Evolutionary conservation across 768 basidiomycete genomes (phyloP).

Genomic region (Cystofilobasidium bisporidii): DNA sequence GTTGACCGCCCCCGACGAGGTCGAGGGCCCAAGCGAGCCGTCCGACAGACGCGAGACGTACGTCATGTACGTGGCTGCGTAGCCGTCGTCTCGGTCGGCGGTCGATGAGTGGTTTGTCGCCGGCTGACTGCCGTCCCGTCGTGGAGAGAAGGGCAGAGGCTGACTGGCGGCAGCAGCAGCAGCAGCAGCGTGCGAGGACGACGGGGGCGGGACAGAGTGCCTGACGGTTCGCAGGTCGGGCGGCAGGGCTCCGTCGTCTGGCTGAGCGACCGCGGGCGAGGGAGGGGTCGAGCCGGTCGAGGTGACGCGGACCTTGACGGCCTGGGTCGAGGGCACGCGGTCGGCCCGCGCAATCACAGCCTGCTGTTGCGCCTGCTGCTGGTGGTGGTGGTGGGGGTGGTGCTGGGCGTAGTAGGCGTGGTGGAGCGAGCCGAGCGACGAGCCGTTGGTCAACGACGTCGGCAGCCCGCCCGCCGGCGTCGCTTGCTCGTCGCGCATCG

Average conservation of each 20-base stretch:
- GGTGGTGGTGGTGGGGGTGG: not conserved
- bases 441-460: not conserved
- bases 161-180: not conserved
- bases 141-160: not conserved
- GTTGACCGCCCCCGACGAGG: not conserved
- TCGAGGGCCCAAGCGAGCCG: not conserved
- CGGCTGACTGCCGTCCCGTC: not conserved
- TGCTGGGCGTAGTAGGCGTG: too few species aligned
- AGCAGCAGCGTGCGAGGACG: not conserved
- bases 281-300: not conserved
- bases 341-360: not conserved
- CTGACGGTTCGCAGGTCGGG: not conserved
- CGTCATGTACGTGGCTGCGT: not conserved
- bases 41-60: not conserved
- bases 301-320: not conserved
- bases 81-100: not conserved
- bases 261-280: not conserved
- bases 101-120: not conserved
- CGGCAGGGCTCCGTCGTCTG: not conserved
- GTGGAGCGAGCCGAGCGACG: too few species aligned
- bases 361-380: too few species aligned
- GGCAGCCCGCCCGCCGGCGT: not conserved
- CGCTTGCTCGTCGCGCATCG: not conserved
- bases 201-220: constrained; percentile 1
- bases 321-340: not conserved